Percentiles rank a stretch among this genome's conserved stretches.
These are phyloP conservation scores for Rhizophora mangle DNA, from an alignment of 345 rosid genomes.

Conservation along the genomic window DNA sequence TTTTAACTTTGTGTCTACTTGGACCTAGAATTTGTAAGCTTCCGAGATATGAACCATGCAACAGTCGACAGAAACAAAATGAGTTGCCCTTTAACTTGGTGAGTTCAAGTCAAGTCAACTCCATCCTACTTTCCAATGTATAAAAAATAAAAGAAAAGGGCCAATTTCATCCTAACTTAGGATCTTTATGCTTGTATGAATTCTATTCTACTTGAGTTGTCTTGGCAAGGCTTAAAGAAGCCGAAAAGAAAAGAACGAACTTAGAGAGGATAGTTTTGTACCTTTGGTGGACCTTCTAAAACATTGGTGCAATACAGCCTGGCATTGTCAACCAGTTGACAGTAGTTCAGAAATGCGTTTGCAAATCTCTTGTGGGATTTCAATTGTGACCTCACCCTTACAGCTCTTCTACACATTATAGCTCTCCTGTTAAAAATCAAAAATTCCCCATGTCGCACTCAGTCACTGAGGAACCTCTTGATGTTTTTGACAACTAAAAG, in stretches of 20 bases:
- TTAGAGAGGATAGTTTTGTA: conserved; percentile 20
- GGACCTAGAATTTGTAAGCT: background rate
- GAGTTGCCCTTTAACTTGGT: too few relatives aligned
- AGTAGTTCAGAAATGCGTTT: conserved; percentile 63
- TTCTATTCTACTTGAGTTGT: background rate
- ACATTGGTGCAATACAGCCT: conserved; percentile 81
- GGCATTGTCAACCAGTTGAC: conserved; percentile 75
- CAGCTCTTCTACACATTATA: conserved; percentile 68
- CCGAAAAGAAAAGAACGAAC: conserved; percentile 6
- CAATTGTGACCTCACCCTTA: conserved; percentile 78
- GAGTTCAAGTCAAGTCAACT: too few relatives aligned
- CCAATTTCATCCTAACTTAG: too few relatives aligned
- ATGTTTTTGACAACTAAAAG: background rate
- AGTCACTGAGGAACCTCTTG: background rate
- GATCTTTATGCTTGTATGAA: background rate
- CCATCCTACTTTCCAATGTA: too few relatives aligned
- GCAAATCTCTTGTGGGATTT: conserved; percentile 89
- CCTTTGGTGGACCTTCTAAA: conserved; percentile 70
- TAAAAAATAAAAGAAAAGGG: too few relatives aligned
- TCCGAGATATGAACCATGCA: background rate
- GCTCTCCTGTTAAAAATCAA: conserved; percentile 60
- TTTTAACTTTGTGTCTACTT: background rate
- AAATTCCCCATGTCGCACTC: background rate
- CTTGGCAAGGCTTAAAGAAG: background rate
- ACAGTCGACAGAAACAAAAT: too few relatives aligned